Percentiles rank a stretch among this genome's conserved stretches.
Conservation (phyloP, 306 rosid species). For the Carpinus fangiana region DNA sequence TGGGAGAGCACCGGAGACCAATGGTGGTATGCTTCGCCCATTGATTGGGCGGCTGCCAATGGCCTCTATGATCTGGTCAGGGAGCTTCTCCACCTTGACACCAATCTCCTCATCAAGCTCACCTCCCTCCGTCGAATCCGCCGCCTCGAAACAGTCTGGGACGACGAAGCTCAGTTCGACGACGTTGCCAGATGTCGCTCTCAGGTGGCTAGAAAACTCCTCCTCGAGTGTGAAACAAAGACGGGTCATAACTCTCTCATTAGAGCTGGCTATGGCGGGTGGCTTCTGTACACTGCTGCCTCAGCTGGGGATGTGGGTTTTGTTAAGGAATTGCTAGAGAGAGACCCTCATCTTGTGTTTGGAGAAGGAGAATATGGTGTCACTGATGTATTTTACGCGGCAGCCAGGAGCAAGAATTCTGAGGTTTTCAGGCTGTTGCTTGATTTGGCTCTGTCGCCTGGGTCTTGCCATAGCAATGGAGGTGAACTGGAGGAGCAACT, state of each 20-base stretch:
- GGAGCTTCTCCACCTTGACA: constrained; percentile 85
- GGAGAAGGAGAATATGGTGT: constrained; percentile 94
- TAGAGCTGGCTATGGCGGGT: constrained; percentile 92
- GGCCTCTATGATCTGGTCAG: constrained; percentile 78
- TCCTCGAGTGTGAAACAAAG: constrained; percentile 49
- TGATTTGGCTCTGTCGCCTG: constrained; percentile 50
- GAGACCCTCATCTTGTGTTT: constrained; percentile 65
- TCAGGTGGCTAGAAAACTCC: constrained; percentile 62
- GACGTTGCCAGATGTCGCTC: constrained; percentile 73
- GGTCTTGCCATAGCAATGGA: constrained; percentile 35
- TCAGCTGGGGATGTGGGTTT: constrained; percentile 79
- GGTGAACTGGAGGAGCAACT: constrained; percentile 37
- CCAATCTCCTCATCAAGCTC: constrained; percentile 82
- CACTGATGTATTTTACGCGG: constrained; percentile 79
- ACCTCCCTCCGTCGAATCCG: constrained; percentile 86
- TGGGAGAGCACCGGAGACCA: constrained; percentile 95
- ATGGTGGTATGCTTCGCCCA: constrained; percentile 97
- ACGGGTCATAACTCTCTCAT: constrained; percentile 59
- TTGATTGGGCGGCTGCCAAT: constrained; percentile 90
- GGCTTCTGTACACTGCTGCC: constrained; percentile 97
- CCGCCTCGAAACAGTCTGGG: constrained; percentile 97
- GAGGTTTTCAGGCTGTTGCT: constrained; percentile 64
- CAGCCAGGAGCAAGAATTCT: constrained; percentile 66
- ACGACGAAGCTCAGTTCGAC: constrained; percentile 57
- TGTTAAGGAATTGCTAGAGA: constrained; percentile 52